These are phyloP conservation scores for Ceratocystis variospora DNA, from an alignment of 2,329 filamentous ascomycete genomes.

Conservation along the genomic window DNA sequence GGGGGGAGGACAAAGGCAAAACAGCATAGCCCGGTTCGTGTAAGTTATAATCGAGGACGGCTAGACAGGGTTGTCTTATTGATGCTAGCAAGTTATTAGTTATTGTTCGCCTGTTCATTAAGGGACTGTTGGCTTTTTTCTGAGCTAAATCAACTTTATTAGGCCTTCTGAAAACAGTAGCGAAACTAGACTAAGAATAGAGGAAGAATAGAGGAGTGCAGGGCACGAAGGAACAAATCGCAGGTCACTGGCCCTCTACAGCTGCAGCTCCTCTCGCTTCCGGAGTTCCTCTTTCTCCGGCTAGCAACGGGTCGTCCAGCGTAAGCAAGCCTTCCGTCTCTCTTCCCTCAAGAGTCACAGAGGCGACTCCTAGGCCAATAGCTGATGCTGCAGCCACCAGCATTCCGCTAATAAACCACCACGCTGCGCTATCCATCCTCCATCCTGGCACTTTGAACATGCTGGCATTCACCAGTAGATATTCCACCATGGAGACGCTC, in stretches of 20 bases:
- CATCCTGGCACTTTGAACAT: constrained; percentile 15
- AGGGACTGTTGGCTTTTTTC: too few relatives aligned
- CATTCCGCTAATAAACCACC: constrained; percentile 15
- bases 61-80: too few relatives aligned
- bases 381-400: constrained; percentile 11
- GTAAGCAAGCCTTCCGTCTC: constrained; percentile 13
- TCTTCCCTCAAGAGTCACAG: constrained; percentile 8
- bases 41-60: too few relatives aligned
- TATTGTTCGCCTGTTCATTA: too few relatives aligned
- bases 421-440: constrained; percentile 12
- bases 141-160: too few relatives aligned
- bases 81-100: too few relatives aligned
- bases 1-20: too few relatives aligned
- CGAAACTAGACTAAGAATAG: neutral
- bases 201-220: neutral
- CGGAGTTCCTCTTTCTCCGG: constrained; percentile 1
- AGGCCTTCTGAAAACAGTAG: too few relatives aligned
- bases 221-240: neutral
- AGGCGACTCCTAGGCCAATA: constrained; percentile 8
- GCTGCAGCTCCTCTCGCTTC: neutral
- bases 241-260: neutral
- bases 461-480: constrained; percentile 34
- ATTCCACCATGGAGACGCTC: constrained; percentile 53
- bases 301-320: constrained; percentile 12
- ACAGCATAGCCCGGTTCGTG: too few relatives aligned